Conservation (phyloP, 2,329 filamentous ascomycete species). For the Trichoderma arundinaceum region DNA sequence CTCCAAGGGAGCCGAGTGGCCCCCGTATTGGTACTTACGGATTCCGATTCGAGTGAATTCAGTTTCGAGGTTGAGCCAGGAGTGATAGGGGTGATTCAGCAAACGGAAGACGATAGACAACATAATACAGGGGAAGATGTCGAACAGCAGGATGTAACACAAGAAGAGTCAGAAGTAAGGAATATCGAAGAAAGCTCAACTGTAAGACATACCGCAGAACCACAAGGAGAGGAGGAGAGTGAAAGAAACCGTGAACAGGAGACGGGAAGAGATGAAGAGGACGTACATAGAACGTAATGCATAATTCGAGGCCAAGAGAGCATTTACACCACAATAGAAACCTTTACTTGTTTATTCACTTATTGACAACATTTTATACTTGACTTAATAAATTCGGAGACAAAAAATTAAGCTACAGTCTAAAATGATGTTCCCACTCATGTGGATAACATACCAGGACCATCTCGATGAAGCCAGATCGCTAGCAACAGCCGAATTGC, state of each 20-base stretch:
- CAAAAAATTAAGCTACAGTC: too few species aligned
- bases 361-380: too few species aligned
- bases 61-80: constrained; percentile 9
- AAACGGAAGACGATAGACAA: background rate
- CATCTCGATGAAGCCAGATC: constrained; percentile 12
- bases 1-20: constrained; percentile 21
- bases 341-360: background rate
- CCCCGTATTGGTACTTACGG: constrained; percentile 1
- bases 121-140: background rate
- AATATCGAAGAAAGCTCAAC: background rate
- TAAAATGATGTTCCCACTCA: background rate
- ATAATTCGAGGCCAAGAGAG: constrained; percentile 2
- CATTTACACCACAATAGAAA: constrained; percentile 14
- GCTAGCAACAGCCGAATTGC: background rate
- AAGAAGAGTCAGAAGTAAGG: background rate
- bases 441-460: background rate
- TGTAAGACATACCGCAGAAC: too few species aligned
- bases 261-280: background rate
- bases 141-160: background rate
- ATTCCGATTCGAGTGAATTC: constrained; percentile 23
- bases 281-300: constrained; percentile 1
- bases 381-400: too few species aligned
- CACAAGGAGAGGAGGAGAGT: background rate
- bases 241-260: background rate
- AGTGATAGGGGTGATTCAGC: background rate